Base-by-base conservation (phyloP, 495 filamentous ascomycete genomes). In the Daldinia concentrica region DNA sequence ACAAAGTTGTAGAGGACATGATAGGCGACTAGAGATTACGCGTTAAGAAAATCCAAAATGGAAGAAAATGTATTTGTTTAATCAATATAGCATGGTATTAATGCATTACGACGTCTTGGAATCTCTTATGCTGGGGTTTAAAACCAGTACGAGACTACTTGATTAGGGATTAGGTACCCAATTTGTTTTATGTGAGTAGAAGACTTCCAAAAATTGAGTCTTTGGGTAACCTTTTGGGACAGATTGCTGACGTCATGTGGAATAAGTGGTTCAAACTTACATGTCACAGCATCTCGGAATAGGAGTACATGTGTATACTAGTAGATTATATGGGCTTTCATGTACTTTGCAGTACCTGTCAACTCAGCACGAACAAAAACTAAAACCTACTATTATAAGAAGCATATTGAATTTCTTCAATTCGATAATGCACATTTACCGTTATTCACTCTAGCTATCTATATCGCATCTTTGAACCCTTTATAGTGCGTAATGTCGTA, bases 1-100 rank as follows among this genome's bases (percentile, higher is more conserved):
- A 82, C 52, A 87, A 77, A 26, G 26, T 29, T 19, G 45, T 48
- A n/a, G 61, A 73, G 12, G 64, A 50, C 71, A 76, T 79, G 17
- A 30, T 52, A 51, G 29, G 50, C 5, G 26, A 54, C 43, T 45
- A 29, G n/a, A 32, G 14, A 58, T 19, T 17, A 34, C 15, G 43
- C 22, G 17, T 3, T 8, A 32, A 15, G 22, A 32, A 34, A 26
- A 56, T 60, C 19, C 19, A 30, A 30, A 67, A 56, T 9, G 17
- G 48, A 39, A 29, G 19, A 27, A 41, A 41, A 51, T 9, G 24
- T 24, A 11, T 22, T n/a, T 62, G 7, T 60, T 37, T 62, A 43
- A 60, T 17, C 11, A 26, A 36, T 58, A 30, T 41, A 36, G 27
- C 3, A 1, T 36, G 14, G 11, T 9, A 9, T 56, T 50, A 30